Base-by-base conservation (phyloP, 2,329 filamentous ascomycete species). In the Exophiala calicioides region DNA sequence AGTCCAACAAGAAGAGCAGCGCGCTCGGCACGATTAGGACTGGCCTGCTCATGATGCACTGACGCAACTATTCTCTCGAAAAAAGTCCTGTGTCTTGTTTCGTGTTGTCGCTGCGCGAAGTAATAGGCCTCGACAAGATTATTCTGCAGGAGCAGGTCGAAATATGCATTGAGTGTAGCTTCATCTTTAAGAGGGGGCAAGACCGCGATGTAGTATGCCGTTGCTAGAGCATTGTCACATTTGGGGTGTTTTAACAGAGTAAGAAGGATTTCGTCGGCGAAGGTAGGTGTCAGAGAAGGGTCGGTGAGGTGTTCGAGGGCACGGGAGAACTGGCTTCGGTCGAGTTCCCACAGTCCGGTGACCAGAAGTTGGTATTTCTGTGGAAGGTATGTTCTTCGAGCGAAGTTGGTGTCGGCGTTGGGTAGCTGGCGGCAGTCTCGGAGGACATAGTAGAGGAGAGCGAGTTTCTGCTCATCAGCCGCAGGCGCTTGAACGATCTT, bases 251-350 rank as follows among this genome's bases (percentile, higher is more conserved):
- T 77, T 2, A 65, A 54, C 27, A 78, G 76, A 40, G 88, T 80
- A 3, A 93, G 78, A 57, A 93, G 76, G 41, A 94, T 90, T 52
- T 94, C 86, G 67, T 93, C 88, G 46, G 86, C 79, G 60, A 93
- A 94, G 43, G 89, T 89, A 6, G 53, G 56, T 15, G 85, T 82
- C 3, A 94, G 76, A 1, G 85, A 88, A 0, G 89, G 88, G 59
- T 93, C 85, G 3, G 87, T 84, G 10, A 95, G 78, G 62, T 85
- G 82, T 58, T 88, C 82, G 20, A 94, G 74, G 2, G 88, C 87
- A 54, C 72, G 68, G 78, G 86, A 49, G 47, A 47, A 49, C 12
- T 38, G 47, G 42, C 41, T 48, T 32, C 80, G 78, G 62, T 95
- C 89, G 64, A 95, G 73, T 59, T 86, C 75, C 87, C 88, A 94